Evolutionary conservation across 495 filamentous ascomycete genomes (phyloP).

Genomic region (Schizothecium vesticola): DNA sequence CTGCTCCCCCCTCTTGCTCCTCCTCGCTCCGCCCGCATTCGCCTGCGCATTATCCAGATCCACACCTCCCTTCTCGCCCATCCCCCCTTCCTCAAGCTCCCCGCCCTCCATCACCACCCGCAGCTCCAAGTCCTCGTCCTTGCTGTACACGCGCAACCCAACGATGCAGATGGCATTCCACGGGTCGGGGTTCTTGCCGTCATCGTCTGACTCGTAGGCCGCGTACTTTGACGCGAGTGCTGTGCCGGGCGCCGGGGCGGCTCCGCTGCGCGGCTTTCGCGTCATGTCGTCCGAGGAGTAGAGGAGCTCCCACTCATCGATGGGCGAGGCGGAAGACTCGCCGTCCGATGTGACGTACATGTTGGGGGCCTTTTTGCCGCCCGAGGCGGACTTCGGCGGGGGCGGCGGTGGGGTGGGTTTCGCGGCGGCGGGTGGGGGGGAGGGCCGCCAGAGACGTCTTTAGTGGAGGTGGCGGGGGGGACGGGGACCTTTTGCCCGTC

Average conservation of each 20-base stretch:
- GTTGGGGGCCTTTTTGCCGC: slow-evolving; percentile 20
- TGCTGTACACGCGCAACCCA: slow-evolving; percentile 46
- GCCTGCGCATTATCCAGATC: slow-evolving; percentile 48
- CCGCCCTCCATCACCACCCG: slow-evolving; percentile 46
- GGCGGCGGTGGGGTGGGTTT: not conserved
- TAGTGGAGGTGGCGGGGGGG: slow-evolving; percentile 20
- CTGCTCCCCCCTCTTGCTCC: slow-evolving; percentile 18
- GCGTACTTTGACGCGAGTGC: slow-evolving; percentile 33
- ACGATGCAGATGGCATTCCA: slow-evolving; percentile 50
- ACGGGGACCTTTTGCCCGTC: slow-evolving; percentile 30
- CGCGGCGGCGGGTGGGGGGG: slow-evolving; percentile 16
- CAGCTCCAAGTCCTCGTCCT: slow-evolving; percentile 42
- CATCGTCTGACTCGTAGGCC: slow-evolving; percentile 38
- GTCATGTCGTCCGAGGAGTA: slow-evolving; percentile 49
- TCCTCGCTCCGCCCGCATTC: slow-evolving; percentile 42
- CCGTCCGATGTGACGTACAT: slow-evolving; percentile 36
- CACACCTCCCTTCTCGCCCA: slow-evolving; percentile 46
- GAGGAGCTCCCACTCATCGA: slow-evolving; percentile 47
- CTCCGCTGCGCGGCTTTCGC: slow-evolving; percentile 39
- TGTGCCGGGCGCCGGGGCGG: slow-evolving; percentile 25
- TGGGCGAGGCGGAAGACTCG: slow-evolving; percentile 44
- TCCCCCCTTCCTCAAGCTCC: slow-evolving; percentile 43
- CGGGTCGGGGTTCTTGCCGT: slow-evolving; percentile 38
- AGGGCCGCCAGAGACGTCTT: slow-evolving; percentile 22
- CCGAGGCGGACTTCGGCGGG: not conserved